Percentiles rank a stretch among this genome's conserved stretches.
phyloP scores from a whole-genome alignment of 305 asterid species.

The Fraxinus baroniana region DNA sequence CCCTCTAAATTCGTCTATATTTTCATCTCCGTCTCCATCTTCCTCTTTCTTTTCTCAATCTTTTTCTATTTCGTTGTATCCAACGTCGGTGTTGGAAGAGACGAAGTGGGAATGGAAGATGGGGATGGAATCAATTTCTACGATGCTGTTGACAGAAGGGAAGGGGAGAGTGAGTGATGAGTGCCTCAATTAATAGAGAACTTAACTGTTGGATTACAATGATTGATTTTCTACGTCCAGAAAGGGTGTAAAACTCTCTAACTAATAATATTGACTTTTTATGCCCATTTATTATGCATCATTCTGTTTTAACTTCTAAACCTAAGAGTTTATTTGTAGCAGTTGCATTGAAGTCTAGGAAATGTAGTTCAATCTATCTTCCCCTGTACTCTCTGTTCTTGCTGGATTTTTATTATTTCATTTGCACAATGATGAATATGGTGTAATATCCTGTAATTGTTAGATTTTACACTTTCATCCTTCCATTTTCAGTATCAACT shows the following conservation, averaged over 20 bases:
- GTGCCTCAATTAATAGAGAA: not conserved
- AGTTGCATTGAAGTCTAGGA: not conserved
- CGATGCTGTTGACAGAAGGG: not conserved
- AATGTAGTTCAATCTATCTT: not conserved
- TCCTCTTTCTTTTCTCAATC: not conserved
- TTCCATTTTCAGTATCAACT: conserved; percentile 56
- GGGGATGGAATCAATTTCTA: not conserved
- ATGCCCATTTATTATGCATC: not conserved
- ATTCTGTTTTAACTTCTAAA: not conserved
- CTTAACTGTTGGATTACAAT: not conserved
- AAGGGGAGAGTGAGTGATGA: not conserved
- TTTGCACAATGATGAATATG: not conserved
- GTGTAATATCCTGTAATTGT: not conserved
- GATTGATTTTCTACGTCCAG: not conserved
- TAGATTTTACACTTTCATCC: not conserved
- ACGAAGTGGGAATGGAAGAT: not conserved
- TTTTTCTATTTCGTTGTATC: not conserved
- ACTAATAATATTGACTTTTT: not conserved
- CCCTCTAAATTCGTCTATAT: not conserved
- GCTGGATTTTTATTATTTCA: not conserved
- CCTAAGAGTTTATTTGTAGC: not conserved
- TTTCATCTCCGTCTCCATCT: not conserved
- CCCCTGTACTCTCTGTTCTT: not conserved
- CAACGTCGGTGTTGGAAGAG: not conserved
- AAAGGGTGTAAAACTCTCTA: not conserved